Evolutionary conservation across 345 rosid genomes (phyloP).

Genomic region (Eucalyptus tenuipes): DNA sequence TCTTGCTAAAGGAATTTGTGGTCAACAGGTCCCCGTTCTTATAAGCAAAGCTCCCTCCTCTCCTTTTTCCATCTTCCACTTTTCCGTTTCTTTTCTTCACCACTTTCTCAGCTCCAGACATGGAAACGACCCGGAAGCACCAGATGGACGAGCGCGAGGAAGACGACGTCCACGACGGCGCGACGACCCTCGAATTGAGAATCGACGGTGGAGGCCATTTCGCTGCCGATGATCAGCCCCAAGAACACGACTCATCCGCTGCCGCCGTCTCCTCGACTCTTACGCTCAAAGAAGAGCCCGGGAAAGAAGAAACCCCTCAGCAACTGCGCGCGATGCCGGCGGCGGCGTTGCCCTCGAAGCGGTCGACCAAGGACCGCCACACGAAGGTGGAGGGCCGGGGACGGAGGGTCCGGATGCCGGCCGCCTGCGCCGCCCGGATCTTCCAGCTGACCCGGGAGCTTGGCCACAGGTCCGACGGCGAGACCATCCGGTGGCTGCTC

Average conservation of each 20-base stretch:
- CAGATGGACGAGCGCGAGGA: conserved; percentile 11
- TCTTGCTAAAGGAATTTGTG: not conserved
- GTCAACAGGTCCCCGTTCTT: not conserved
- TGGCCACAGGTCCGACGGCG: conserved; percentile 89
- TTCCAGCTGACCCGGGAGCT: conserved; percentile 81
- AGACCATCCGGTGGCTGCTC: conserved; percentile 79
- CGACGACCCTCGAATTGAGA: not conserved
- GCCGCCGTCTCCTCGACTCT: not conserved
- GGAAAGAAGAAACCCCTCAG: not conserved
- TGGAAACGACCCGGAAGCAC: conserved; percentile 19
- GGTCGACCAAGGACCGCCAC: conserved; percentile 72
- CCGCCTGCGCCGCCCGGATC: conserved; percentile 87
- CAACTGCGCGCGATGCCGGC: conserved; percentile 7
- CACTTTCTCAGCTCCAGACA: not conserved
- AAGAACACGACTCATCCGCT: not conserved
- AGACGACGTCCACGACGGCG: conserved; percentile 7
- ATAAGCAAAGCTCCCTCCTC: not conserved
- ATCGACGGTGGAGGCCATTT: not conserved
- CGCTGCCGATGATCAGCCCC: not conserved
- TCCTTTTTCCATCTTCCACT: not conserved
- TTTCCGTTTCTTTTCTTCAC: not conserved
- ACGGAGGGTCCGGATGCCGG: conserved; percentile 93
- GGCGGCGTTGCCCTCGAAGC: conserved; percentile 23
- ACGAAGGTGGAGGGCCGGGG: conserved; percentile 93
- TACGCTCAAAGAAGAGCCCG: conserved; percentile 13